Conservation (phyloP, 495 filamentous ascomycete genomes). For the Ramalina intermedia region DNA sequence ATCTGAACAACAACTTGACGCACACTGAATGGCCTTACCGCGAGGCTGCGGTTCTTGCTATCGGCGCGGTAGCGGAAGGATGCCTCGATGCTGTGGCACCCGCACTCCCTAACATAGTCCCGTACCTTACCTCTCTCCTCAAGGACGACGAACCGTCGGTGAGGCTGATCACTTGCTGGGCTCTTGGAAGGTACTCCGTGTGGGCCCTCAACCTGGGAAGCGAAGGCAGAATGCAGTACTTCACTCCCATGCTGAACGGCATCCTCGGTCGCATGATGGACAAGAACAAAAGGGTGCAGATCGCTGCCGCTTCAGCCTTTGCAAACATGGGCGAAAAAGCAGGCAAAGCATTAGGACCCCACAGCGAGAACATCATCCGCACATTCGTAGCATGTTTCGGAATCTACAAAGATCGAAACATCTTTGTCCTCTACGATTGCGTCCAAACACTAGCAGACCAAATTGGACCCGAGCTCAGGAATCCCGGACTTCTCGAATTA, state of each 20-base stretch:
- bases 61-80: constrained; percentile 90
- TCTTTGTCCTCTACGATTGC: constrained; percentile 98
- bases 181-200: constrained; percentile 79
- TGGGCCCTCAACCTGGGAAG: constrained; percentile 75
- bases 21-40: constrained; percentile 84
- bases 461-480: constrained; percentile 63
- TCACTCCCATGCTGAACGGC: constrained; percentile 96
- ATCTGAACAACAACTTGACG: constrained; percentile 77
- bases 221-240: constrained; percentile 56
- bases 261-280: constrained; percentile 90
- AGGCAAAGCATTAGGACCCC: constrained; percentile 60
- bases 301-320: constrained; percentile 91
- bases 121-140: constrained; percentile 77
- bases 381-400: constrained; percentile 87
- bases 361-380: constrained; percentile 76
- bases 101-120: constrained; percentile 79
- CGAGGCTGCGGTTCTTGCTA: constrained; percentile 86
- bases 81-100: constrained; percentile 83
- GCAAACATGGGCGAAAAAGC: constrained; percentile 93
- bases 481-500: constrained; percentile 61
- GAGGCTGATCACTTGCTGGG: constrained; percentile 96
- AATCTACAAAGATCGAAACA: constrained; percentile 96
- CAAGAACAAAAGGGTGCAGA: constrained; percentile 93
- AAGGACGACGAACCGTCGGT: constrained; percentile 84
- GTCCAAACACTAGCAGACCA: constrained; percentile 93